These are phyloP conservation scores for Solanum hybrid DNA, from an alignment of 305 asterid genomes.

Conservation along the genomic window DNA sequence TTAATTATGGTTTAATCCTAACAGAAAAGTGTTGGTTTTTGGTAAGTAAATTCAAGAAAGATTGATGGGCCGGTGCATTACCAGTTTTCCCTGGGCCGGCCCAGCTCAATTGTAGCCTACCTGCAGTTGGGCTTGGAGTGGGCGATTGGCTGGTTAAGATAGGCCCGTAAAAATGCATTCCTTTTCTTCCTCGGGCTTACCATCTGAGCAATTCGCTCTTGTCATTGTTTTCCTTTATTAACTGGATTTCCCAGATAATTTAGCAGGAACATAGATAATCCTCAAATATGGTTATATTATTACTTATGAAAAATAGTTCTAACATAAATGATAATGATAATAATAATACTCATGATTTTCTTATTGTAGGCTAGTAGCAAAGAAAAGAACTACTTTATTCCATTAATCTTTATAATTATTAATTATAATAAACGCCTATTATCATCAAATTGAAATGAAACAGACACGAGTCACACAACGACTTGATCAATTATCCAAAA, in stretches of 20 bases:
- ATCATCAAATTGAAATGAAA: background rate
- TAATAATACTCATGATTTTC: background rate
- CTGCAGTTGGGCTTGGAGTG: background rate
- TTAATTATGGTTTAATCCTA: background rate
- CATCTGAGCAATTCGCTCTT: background rate
- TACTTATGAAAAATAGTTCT: background rate
- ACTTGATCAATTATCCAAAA: background rate
- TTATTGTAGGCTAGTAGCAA: background rate
- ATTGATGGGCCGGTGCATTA: background rate
- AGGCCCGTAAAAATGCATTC: background rate
- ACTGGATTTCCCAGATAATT: background rate
- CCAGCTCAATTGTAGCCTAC: background rate
- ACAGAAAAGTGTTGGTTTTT: background rate
- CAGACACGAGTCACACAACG: background rate
- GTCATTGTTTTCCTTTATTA: background rate
- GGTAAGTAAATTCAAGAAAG: background rate
- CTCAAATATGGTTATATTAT: background rate
- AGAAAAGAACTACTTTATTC: background rate
- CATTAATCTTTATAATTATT: background rate
- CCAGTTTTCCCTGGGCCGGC: background rate
- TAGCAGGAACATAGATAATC: background rate
- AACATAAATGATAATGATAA: background rate
- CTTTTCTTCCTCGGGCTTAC: background rate
- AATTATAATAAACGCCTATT: background rate
- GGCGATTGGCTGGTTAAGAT: background rate